Percentiles rank a stretch among this genome's conserved stretches.
Conservation (phyloP, 768 basidiomycete genomes). For the Favolaschia claudopus region DNA sequence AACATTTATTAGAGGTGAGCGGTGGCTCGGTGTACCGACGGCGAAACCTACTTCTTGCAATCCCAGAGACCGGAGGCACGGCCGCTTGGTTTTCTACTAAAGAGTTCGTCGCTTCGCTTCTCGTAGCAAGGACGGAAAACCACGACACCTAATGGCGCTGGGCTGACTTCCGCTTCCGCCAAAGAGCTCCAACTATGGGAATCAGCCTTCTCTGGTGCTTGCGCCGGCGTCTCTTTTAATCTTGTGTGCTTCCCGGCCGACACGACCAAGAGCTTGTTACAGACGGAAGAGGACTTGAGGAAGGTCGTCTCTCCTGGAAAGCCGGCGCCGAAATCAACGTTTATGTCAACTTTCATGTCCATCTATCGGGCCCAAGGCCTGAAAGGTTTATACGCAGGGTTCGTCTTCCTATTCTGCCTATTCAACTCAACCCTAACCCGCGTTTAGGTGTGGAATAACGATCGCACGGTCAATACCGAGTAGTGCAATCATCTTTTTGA, state of each 20-base stretch:
- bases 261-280: constrained; percentile 89
- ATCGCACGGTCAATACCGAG: constrained; percentile 84
- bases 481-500: constrained; percentile 88
- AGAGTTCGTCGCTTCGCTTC: constrained; percentile 71
- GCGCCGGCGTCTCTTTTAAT: constrained; percentile 82
- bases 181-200: constrained; percentile 67
- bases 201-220: constrained; percentile 79
- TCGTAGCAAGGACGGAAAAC: constrained; percentile 53
- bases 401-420: too few relatives aligned
- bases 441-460: constrained; percentile 88
- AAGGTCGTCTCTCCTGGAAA: constrained; percentile 19
- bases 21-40: constrained; percentile 24
- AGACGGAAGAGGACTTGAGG: constrained; percentile 86
- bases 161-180: constrained; percentile 16
- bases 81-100: constrained; percentile 91
- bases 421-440: too few relatives aligned
- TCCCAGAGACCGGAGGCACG: constrained; percentile 87
- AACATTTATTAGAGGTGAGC: too few relatives aligned
- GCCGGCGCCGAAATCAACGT: constrained; percentile 48
- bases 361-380: constrained; percentile 82
- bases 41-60: too few relatives aligned
- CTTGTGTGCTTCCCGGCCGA: constrained; percentile 90
- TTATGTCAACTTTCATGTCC: constrained; percentile 64
- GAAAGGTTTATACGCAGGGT: constrained; percentile 85
- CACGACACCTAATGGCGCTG: constrained; percentile 22